Evolutionary conservation across 257 asterid species (phyloP).

Genomic region (Catharanthus roseus): DNA sequence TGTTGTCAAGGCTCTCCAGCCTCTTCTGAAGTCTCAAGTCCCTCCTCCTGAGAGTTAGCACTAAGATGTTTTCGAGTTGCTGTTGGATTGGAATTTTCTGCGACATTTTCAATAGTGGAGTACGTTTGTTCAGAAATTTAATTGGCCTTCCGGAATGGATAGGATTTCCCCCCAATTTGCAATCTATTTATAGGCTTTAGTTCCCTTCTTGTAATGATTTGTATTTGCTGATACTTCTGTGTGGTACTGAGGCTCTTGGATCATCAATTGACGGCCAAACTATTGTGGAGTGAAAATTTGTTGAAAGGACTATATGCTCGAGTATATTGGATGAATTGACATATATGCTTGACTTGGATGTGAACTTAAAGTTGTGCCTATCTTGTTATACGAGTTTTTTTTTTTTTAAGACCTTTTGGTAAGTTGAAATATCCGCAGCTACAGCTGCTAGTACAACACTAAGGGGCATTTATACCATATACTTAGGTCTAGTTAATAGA

Average conservation of each 20-base stretch:
- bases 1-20: slow-evolving; percentile 86
- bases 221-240: neutral
- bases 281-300: neutral
- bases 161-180: neutral
- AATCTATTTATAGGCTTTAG: neutral
- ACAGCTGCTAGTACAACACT: no score
- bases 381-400: no score
- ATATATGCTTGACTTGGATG: neutral
- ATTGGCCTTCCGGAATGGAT: neutral
- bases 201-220: neutral
- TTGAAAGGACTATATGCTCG: neutral
- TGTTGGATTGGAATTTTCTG: neutral
- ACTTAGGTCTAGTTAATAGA: no score
- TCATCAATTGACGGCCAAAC: neutral
- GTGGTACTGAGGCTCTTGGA: neutral
- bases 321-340: neutral
- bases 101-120: neutral
- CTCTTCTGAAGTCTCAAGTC: slow-evolving; percentile 54
- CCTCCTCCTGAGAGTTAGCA: slow-evolving; percentile 46
- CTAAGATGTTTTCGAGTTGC: neutral
- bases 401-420: no score
- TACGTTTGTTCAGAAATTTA: neutral
- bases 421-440: no score
- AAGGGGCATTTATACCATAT: no score
- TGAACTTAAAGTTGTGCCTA: neutral